These are phyloP conservation scores for Didymella pinodella DNA, from an alignment of 2,329 filamentous ascomycete genomes.

Conservation along the genomic window DNA sequence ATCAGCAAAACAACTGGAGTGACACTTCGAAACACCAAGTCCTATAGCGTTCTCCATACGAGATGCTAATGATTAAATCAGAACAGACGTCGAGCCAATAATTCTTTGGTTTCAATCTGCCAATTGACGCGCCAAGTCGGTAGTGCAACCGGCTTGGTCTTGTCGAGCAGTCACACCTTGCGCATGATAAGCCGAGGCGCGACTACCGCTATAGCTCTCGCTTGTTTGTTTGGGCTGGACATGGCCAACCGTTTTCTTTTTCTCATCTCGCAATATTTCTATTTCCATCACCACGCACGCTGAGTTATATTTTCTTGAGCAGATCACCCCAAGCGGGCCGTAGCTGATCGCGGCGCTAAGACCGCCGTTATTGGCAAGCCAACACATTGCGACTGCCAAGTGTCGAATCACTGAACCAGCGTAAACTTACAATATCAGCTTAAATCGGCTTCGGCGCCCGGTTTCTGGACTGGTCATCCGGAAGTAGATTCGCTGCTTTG, in stretches of 20 bases:
- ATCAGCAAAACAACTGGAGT: background rate
- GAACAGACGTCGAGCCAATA: slow-evolving; percentile 10
- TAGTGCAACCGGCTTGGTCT: slow-evolving; percentile 19
- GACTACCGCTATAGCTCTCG: slow-evolving; percentile 1
- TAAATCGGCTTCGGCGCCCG: slow-evolving; percentile 2
- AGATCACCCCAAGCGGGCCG: slow-evolving; percentile 6
- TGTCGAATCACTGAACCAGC: slow-evolving; percentile 6
- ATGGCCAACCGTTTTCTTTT: background rate
- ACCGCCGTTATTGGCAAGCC: slow-evolving; percentile 21
- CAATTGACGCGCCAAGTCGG: slow-evolving; percentile 22
- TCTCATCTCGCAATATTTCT: background rate
- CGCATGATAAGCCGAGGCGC: slow-evolving; percentile 2
- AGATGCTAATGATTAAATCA: background rate
- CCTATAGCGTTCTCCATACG: background rate
- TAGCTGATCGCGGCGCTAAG: slow-evolving; percentile 18
- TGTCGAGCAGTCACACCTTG: slow-evolving; percentile 15
- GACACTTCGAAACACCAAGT: background rate
- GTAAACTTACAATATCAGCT: slow-evolving; percentile 16
- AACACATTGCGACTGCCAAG: slow-evolving; percentile 19
- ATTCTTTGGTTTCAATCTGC: slow-evolving; percentile 6
- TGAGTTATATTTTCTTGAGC: slow-evolving; percentile 1
- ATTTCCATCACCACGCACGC: background rate
- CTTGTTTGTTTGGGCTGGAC: background rate
- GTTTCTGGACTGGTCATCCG: background rate
- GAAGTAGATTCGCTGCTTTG: background rate